Evolutionary conservation across 495 filamentous ascomycete genomes (phyloP).

Genomic region (Penicillium robsamsonii): DNA sequence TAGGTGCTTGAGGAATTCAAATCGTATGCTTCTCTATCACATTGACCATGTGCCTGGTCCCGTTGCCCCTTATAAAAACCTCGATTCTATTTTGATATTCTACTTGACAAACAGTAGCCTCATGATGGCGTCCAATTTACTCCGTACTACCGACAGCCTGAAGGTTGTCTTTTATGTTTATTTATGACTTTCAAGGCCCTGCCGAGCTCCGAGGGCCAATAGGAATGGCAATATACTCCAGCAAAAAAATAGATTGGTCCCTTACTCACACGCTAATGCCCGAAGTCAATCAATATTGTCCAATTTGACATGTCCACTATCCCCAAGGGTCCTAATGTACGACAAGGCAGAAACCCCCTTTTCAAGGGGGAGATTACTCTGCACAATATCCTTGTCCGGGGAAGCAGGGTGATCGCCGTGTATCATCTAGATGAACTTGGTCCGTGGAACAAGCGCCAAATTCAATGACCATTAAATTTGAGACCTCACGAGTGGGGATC

Average conservation of each 20-base stretch:
- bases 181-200: background rate
- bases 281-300: constrained; percentile 14
- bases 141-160: background rate
- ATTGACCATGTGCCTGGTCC: background rate
- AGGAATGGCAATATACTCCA: background rate
- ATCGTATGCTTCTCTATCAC: background rate
- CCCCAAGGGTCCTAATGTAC: constrained; percentile 4
- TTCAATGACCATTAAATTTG: constrained; percentile 10
- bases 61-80: background rate
- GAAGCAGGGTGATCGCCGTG: constrained; percentile 6
- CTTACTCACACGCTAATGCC: constrained; percentile 12
- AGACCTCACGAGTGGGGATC: constrained; percentile 30
- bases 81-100: background rate
- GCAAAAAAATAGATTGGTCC: constrained; percentile 4
- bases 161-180: background rate
- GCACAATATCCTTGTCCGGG: constrained; percentile 2
- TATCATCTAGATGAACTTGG: background rate
- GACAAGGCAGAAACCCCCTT: background rate
- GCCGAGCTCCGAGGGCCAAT: background rate
- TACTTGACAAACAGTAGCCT: background rate
- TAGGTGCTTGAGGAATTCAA: background rate
- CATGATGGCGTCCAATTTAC: background rate
- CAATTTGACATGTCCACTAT: constrained; percentile 26
- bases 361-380: constrained; percentile 6
- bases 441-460: background rate